Conservation (phyloP, 2,329 filamentous ascomycete genomes). For the Fusarium hainanense region DNA sequence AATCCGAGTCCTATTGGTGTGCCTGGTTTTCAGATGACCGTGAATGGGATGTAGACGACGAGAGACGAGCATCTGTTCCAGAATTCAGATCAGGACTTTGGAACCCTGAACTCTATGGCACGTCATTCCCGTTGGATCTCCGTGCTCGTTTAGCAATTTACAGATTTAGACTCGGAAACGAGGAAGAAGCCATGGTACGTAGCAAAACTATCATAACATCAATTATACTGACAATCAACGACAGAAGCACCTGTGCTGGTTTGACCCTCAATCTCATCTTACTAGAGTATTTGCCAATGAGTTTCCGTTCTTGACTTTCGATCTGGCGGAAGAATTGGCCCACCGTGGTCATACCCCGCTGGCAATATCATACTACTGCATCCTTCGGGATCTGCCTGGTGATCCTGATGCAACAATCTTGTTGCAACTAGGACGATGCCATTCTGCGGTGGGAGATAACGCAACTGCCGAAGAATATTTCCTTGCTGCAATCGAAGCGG, state of each 20-base stretch:
- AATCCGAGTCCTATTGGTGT: constrained; percentile 82
- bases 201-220: background rate
- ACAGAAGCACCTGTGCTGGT: constrained; percentile 74
- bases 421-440: constrained; percentile 73
- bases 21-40: constrained; percentile 77
- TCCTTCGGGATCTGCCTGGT: constrained; percentile 62
- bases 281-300: constrained; percentile 65
- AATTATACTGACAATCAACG: constrained; percentile 20
- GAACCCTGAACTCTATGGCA: constrained; percentile 72
- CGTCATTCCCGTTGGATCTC: constrained; percentile 81
- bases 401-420: constrained; percentile 64
- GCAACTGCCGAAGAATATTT: constrained; percentile 82
- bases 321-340: constrained; percentile 64
- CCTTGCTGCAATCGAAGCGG: constrained; percentile 76
- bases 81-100: constrained; percentile 69
- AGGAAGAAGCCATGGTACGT: constrained; percentile 79
- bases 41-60: constrained; percentile 85
- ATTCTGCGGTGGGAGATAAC: constrained; percentile 70
- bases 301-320: constrained; percentile 82
- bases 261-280: constrained; percentile 70
- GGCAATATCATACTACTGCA: constrained; percentile 67
- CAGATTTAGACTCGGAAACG: constrained; percentile 75
- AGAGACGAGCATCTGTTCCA: constrained; percentile 71
- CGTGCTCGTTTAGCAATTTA: constrained; percentile 86
- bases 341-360: constrained; percentile 43